Evolutionary conservation across 345 rosid species (phyloP).

Genomic region (Noccaea caerulescens): DNA sequence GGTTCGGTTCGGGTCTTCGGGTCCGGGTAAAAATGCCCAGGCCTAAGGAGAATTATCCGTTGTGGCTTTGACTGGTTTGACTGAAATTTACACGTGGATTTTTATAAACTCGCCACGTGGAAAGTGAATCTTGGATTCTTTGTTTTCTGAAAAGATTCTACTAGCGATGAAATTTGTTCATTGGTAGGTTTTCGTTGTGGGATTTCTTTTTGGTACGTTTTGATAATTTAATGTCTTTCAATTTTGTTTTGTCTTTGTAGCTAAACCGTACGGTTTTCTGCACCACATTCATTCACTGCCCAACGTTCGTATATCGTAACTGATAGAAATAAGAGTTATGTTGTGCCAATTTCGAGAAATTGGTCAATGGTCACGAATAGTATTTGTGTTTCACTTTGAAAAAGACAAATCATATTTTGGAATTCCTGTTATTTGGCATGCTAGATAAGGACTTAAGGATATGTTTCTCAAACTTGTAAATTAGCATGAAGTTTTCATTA

Average conservation of each 20-base stretch:
- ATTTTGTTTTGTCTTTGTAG: slow-evolving; percentile 17
- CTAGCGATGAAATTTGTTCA: background rate
- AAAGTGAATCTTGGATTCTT: slow-evolving; percentile 29
- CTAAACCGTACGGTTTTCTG: slow-evolving; percentile 31
- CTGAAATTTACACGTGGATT: slow-evolving; percentile 37
- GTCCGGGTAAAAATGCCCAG: too few relatives aligned
- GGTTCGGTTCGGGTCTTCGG: too few relatives aligned
- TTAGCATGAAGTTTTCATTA: too few relatives aligned
- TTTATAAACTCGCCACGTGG: slow-evolving; percentile 2
- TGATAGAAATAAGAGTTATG: slow-evolving; percentile 21
- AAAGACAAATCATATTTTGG: background rate
- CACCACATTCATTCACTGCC: slow-evolving; percentile 27
- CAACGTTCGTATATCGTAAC: slow-evolving; percentile 14
- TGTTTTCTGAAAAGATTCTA: slow-evolving; percentile 25
- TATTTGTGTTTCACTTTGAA: background rate
- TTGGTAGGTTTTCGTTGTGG: background rate
- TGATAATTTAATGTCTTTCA: slow-evolving; percentile 5
- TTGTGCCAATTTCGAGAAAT: slow-evolving; percentile 25
- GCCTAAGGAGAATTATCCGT: too few relatives aligned
- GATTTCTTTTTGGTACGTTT: slow-evolving; percentile 27
- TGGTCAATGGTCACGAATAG: background rate
- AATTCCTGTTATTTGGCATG: too few relatives aligned
- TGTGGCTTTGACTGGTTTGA: slow-evolving; percentile 47
- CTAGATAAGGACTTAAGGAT: too few relatives aligned
- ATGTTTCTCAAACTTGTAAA: too few relatives aligned